phyloP scores from a whole-genome alignment of 1,284 basidiomycete species.

The Boletus subluridellus region DNA sequence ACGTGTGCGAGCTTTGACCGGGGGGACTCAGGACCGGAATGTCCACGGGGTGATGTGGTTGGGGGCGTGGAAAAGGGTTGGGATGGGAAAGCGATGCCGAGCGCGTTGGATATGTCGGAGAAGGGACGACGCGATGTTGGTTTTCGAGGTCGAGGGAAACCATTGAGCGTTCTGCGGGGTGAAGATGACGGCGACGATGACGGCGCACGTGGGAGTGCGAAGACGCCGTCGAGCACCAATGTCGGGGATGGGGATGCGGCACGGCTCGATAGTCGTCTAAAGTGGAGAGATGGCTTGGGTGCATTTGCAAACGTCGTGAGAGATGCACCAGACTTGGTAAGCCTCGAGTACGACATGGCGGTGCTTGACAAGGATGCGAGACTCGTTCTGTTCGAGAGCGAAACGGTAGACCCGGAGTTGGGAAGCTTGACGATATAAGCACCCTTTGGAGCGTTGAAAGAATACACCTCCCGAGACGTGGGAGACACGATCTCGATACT shows the following conservation, averaged over 20 bases:
- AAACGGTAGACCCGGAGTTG: neutral
- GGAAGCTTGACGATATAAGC: slow-evolving; percentile 22
- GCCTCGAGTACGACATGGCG: neutral
- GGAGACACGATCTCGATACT: slow-evolving; percentile 4
- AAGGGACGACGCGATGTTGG: neutral
- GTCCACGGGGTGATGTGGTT: neutral
- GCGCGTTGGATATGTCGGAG: neutral
- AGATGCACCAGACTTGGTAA: neutral
- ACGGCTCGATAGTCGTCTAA: neutral
- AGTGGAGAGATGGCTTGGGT: neutral
- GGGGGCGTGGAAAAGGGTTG: neutral
- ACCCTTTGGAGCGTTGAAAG: slow-evolving; percentile 3
- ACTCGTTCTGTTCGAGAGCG: neutral
- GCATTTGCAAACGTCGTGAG: neutral
- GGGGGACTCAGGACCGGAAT: slow-evolving; percentile 14
- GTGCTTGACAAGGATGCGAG: neutral
- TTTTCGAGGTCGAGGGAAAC: slow-evolving; percentile 10
- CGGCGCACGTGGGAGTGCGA: slow-evolving; percentile 12
- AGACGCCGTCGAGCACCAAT: slow-evolving; percentile 23
- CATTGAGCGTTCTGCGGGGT: neutral
- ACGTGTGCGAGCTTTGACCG: slow-evolving; percentile 24
- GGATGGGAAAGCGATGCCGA: neutral
- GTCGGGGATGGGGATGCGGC: slow-evolving; percentile 12
- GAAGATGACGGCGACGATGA: neutral
- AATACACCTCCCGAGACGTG: slow-evolving; percentile 4